Conservation (phyloP, 2,329 filamentous ascomycete species). For the Nemania sp. region DNA sequence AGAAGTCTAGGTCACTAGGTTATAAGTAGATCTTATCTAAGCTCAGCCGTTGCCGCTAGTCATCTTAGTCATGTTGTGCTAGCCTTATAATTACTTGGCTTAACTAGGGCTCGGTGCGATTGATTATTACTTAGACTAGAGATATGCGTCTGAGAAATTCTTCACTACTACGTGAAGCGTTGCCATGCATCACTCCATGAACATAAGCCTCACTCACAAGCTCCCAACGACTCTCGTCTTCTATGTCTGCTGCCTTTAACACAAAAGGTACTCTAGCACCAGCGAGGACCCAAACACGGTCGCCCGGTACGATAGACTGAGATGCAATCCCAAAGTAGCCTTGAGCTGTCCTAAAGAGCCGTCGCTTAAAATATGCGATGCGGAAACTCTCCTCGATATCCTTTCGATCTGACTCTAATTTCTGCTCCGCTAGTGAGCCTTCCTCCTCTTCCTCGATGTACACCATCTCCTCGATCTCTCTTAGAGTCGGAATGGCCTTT, state of each 20-base stretch:
- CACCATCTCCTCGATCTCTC: slow-evolving; percentile 4
- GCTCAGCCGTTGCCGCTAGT: too few species aligned
- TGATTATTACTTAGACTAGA: not conserved
- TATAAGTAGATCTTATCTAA: too few species aligned
- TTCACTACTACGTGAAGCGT: not conserved
- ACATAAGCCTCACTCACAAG: slow-evolving; percentile 30
- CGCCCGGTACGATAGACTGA: slow-evolving; percentile 22
- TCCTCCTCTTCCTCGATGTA: slow-evolving; percentile 15
- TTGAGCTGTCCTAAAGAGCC: slow-evolving; percentile 19
- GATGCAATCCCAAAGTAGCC: slow-evolving; percentile 30
- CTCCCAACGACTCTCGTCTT: not conserved
- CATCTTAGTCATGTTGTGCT: too few species aligned
- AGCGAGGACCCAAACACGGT: slow-evolving; percentile 24
- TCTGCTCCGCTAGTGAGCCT: slow-evolving; percentile 18
- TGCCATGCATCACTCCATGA: slow-evolving; percentile 21
- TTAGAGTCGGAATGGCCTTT: slow-evolving; percentile 3
- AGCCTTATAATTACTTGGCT: too few species aligned
- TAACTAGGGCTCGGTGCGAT: too few species aligned
- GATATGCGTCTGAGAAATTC: slow-evolving; percentile 5
- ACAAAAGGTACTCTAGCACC: slow-evolving; percentile 29
- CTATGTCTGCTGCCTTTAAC: not conserved
- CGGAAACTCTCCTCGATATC: slow-evolving; percentile 32
- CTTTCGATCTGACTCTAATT: slow-evolving; percentile 22
- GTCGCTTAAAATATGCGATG: slow-evolving; percentile 23
- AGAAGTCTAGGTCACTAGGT: too few species aligned